A percentile compares a stretch with the other conserved stretches of the same genome.
Evolutionary conservation across 176 grass and related monocot genomes (phyloP).

Genomic region (Thalia dealbata): DNA sequence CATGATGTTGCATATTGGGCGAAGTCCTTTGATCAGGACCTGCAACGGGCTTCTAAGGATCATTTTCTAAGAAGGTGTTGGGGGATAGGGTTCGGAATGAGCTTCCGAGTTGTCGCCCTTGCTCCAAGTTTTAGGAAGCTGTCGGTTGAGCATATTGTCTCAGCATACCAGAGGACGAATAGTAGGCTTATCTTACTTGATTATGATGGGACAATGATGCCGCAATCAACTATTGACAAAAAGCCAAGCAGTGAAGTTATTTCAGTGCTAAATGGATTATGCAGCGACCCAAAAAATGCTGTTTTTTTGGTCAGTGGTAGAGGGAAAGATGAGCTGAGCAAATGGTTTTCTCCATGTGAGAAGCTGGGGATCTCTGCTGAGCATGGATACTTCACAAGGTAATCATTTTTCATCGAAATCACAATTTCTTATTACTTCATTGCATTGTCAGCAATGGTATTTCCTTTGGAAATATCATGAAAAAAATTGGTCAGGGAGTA

Average conservation of each 20-base stretch:
- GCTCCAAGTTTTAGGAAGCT: conserved; percentile 44
- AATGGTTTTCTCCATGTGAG: conserved; percentile 48
- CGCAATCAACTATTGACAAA: conserved; percentile 31
- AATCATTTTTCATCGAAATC: conserved; percentile 15
- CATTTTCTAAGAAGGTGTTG: conserved; percentile 30
- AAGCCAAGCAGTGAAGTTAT: conserved; percentile 39
- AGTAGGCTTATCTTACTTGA: conserved; percentile 50
- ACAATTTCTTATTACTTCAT: neutral
- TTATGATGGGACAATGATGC: conserved; percentile 57
- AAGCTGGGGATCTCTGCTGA: conserved; percentile 50
- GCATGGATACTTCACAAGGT: conserved; percentile 68
- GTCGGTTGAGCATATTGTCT: conserved; percentile 34
- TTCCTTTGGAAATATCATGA: too few relatives aligned
- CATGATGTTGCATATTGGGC: conserved; percentile 52
- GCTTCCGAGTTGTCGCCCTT: conserved; percentile 40
- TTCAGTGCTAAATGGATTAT: conserved; percentile 33
- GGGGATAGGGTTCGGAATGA: conserved; percentile 42
- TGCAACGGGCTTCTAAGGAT: conserved; percentile 38
- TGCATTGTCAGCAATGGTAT: neutral
- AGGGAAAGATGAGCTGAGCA: conserved; percentile 35
- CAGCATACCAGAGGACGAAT: conserved; percentile 26
- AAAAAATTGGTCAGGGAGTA: neutral
- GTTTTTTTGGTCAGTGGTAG: conserved; percentile 53
- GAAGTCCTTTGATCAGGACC: conserved; percentile 43
- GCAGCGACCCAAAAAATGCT: conserved; percentile 33